These are phyloP conservation scores for Saccharum spontaneum DNA, from an alignment of 176 grass and related monocot genomes.

Conservation along the genomic window DNA sequence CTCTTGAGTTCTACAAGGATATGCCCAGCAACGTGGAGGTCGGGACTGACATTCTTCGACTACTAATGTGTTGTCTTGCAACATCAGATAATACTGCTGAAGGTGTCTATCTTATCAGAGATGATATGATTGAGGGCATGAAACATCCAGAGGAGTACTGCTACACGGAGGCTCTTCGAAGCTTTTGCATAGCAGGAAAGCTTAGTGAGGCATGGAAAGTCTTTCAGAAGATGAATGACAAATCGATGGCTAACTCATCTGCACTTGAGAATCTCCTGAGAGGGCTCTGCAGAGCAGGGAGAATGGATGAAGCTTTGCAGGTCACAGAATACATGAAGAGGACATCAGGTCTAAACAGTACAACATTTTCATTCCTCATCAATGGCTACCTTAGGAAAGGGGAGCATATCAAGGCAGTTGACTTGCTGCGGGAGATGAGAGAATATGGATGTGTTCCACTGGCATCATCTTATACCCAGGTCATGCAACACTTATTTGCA, in stretches of 20 bases:
- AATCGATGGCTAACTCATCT: slow-evolving; percentile 42
- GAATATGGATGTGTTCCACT: slow-evolving; percentile 49
- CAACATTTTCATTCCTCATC: slow-evolving; percentile 51
- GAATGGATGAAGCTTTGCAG: slow-evolving; percentile 58
- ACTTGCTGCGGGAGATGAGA: slow-evolving; percentile 57
- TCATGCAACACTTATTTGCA: slow-evolving; percentile 71
- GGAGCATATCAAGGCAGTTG: slow-evolving; percentile 51
- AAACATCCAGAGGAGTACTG: slow-evolving; percentile 52
- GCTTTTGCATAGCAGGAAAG: slow-evolving; percentile 62
- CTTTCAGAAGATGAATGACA: slow-evolving; percentile 68
- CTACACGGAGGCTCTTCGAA: slow-evolving; percentile 55
- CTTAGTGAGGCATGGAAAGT: slow-evolving; percentile 57
- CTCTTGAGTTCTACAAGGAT: slow-evolving; percentile 79
- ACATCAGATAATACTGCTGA: slow-evolving; percentile 44
- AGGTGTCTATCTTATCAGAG: slow-evolving; percentile 49
- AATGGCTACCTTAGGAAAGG: slow-evolving; percentile 65
- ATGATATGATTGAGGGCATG: slow-evolving; percentile 62
- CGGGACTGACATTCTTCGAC: slow-evolving; percentile 44
- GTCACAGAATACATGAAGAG: slow-evolving; percentile 49
- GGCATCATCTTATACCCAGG: slow-evolving; percentile 74
- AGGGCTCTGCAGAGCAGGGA: slow-evolving; percentile 64
- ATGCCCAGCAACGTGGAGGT: slow-evolving; percentile 51
- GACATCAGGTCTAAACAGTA: slow-evolving; percentile 35
- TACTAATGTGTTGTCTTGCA: slow-evolving; percentile 59
- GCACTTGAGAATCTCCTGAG: slow-evolving; percentile 51